These are phyloP conservation scores for Coemansia umbellata DNA, from an alignment of 192 early-diverging fungal genomes.

Conservation along the genomic window DNA sequence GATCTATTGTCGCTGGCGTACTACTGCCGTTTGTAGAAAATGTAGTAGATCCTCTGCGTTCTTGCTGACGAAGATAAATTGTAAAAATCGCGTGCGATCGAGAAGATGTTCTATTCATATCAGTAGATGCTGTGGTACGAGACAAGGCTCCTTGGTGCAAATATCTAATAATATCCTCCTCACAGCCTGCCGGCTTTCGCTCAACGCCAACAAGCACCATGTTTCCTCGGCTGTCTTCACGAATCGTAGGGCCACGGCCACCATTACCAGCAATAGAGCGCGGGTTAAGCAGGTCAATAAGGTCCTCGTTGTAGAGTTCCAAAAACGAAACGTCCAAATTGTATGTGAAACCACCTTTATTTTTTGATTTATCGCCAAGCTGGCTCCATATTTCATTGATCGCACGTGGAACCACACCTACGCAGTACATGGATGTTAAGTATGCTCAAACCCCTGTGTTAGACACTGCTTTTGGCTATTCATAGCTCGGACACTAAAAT, in stretches of 20 bases:
- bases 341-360: conserved; percentile 21
- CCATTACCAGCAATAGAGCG: conserved; percentile 31
- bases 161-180: conserved; percentile 65
- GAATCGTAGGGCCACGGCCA: conserved; percentile 59
- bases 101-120: conserved; percentile 95
- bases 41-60: conserved; percentile 44
- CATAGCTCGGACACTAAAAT: too few species aligned
- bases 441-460: too few species aligned
- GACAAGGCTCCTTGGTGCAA: conserved; percentile 70
- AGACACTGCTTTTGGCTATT: too few species aligned
- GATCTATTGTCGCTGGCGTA: background rate
- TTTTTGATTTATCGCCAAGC: conserved; percentile 8
- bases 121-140: conserved; percentile 87
- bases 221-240: conserved; percentile 84
- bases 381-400: conserved; percentile 39
- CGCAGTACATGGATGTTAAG: background rate
- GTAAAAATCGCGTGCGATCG: conserved; percentile 98
- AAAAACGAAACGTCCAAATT: conserved; percentile 77
- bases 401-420: conserved; percentile 45
- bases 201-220: conserved; percentile 84
- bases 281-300: conserved; percentile 77
- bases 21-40: background rate
- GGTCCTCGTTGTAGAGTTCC: conserved; percentile 96
- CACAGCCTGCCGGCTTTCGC: conserved; percentile 63
- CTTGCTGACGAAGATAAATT: conserved; percentile 77